These are phyloP conservation scores for Cyanidioschyzon merolae DNA, from an alignment of 23 red algal species.

Conservation along the genomic window DNA sequence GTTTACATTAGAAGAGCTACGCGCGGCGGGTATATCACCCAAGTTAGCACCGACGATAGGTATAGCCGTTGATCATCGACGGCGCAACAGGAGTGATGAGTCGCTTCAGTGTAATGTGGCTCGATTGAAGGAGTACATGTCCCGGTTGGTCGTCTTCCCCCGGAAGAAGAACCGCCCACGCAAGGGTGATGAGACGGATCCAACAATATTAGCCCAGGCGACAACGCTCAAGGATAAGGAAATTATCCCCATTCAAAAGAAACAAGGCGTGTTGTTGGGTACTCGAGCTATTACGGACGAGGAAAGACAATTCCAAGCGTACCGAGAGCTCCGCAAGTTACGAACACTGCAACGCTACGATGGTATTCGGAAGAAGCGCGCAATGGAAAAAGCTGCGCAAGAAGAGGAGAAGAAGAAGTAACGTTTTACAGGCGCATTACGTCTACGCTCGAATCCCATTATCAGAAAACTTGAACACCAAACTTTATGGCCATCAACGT, in stretches of 20 bases:
- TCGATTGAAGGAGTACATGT: constrained; percentile 95
- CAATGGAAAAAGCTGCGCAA: constrained; percentile 43
- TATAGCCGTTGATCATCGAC: constrained; percentile 85
- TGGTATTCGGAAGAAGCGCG: constrained; percentile 62
- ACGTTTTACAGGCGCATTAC: no score
- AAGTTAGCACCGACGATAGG: constrained; percentile 70
- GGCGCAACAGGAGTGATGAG: constrained; percentile 77
- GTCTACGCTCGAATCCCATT: no score
- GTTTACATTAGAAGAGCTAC: constrained; percentile 91
- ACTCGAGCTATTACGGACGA: constrained; percentile 74
- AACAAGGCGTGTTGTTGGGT: constrained; percentile 22
- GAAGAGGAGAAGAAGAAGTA: constrained; percentile 58
- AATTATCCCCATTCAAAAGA: constrained; percentile 51
- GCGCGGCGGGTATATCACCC: constrained; percentile 56
- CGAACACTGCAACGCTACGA: constrained; percentile 37
- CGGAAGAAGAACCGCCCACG: constrained; percentile 53
- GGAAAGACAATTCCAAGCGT: constrained; percentile 41
- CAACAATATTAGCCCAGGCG: constrained; percentile 44
- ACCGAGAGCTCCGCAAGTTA: constrained; percentile 56
- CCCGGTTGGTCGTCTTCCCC: constrained; percentile 87
- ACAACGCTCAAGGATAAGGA: constrained; percentile 39
- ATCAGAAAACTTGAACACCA: no score
- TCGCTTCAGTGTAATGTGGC: constrained; percentile 73
- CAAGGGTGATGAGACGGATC: constrained; percentile 55
- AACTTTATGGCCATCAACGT: no score